Conservation (phyloP, 352 stramenopile genomes). For the Pythium brassicae region DNA sequence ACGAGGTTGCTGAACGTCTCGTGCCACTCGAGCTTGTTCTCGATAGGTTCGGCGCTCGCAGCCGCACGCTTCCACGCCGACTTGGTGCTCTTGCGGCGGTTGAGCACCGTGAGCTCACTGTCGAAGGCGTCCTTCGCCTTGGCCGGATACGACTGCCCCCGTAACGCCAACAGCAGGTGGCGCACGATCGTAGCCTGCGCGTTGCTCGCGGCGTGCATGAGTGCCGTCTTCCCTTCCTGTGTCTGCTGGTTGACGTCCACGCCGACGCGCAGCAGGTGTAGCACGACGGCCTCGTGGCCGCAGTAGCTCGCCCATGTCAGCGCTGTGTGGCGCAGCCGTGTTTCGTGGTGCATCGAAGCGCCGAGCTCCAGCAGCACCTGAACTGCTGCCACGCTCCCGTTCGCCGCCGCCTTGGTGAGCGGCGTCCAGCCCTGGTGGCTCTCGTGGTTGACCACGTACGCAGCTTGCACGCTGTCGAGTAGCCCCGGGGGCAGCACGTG, state of each 20-base stretch:
- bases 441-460: slow-evolving; percentile 51
- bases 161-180: slow-evolving; percentile 43
- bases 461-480: slow-evolving; percentile 4
- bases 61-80: slow-evolving; percentile 14
- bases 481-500: background rate
- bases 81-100: slow-evolving; percentile 15
- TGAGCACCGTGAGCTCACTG: slow-evolving; percentile 7
- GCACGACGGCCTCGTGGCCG: slow-evolving; percentile 54
- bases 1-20: slow-evolving; percentile 42
- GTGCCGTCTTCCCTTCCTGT: slow-evolving; percentile 52
- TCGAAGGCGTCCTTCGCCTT: slow-evolving; percentile 19
- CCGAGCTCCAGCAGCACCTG: slow-evolving; percentile 44
- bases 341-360: slow-evolving; percentile 42
- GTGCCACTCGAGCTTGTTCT: slow-evolving; percentile 52
- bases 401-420: slow-evolving; percentile 56
- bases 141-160: slow-evolving; percentile 31
- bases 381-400: slow-evolving; percentile 30
- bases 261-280: slow-evolving; percentile 39
- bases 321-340: slow-evolving; percentile 52
- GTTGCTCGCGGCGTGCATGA: slow-evolving; percentile 67
- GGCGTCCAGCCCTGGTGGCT: slow-evolving; percentile 65
- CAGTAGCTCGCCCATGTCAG: slow-evolving; percentile 77
- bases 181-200: slow-evolving; percentile 43
- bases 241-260: slow-evolving; percentile 38
- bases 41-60: slow-evolving; percentile 6